A percentile compares a stretch with the other conserved stretches of the same genome.
Evolutionary conservation across 345 rosid genomes (phyloP).

Genomic region (Jatropha curcas): DNA sequence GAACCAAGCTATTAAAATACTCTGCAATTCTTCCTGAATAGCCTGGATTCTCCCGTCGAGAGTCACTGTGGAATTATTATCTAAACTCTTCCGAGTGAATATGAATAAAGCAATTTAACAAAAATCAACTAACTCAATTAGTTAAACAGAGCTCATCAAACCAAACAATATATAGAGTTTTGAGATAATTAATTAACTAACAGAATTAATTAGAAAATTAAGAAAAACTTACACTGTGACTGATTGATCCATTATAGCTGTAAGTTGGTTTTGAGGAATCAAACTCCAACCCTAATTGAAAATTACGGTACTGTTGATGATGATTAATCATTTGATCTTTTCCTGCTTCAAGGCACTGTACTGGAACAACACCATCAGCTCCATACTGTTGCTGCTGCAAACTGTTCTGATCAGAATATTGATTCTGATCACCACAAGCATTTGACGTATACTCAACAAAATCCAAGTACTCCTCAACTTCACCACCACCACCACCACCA

Average conservation of each 20-base stretch:
- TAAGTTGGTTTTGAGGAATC: constrained; percentile 49
- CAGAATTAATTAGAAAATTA: too few relatives aligned
- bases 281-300: constrained; percentile 50
- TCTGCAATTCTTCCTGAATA: too few relatives aligned
- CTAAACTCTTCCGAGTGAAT: too few relatives aligned
- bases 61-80: too few relatives aligned
- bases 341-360: constrained; percentile 40
- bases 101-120: too few relatives aligned
- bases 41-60: too few relatives aligned
- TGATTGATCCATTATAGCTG: constrained; percentile 48
- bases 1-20: too few relatives aligned
- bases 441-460: constrained; percentile 69
- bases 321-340: constrained; percentile 33
- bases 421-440: constrained; percentile 46
- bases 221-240: constrained; percentile 54
- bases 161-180: too few relatives aligned
- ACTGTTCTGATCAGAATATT: constrained; percentile 39
- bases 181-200: too few relatives aligned
- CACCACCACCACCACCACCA: constrained; percentile 37
- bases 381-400: constrained; percentile 41
- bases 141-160: too few relatives aligned
- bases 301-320: constrained; percentile 39
- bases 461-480: constrained; percentile 74
- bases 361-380: constrained; percentile 79
- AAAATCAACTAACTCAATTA: too few relatives aligned